Conservation (phyloP, 106 monocot genomes). For the Platanthera zijinensis region DNA sequence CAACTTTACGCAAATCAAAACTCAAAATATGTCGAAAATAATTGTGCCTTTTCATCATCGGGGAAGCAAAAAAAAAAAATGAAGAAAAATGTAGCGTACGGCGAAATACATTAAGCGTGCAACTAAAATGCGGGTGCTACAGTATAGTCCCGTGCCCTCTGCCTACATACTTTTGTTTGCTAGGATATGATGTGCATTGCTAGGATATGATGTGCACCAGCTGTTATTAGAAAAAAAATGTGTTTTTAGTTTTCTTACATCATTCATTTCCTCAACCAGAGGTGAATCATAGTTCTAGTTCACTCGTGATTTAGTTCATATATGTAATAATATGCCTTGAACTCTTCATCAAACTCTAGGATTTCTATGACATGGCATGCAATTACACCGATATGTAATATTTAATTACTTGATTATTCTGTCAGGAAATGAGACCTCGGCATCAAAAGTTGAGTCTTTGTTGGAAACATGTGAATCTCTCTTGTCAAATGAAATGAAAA, state of each 20-base stretch:
- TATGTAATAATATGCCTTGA: background rate
- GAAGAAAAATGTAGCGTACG: too few species aligned
- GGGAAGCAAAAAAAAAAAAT: too few species aligned
- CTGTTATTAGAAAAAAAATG: too few species aligned
- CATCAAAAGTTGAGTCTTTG: background rate
- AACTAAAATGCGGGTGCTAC: too few species aligned
- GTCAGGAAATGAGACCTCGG: background rate
- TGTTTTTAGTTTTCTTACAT: background rate
- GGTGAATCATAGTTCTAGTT: background rate
- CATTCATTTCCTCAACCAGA: background rate
- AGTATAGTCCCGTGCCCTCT: too few species aligned
- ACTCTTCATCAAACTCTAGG: background rate
- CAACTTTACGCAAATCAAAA: too few species aligned
- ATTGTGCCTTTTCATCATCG: too few species aligned
- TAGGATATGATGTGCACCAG: too few species aligned
- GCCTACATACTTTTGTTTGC: too few species aligned
- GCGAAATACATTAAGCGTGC: too few species aligned
- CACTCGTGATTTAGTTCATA: background rate
- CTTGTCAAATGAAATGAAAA: slow-evolving; percentile 1
- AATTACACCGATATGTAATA: background rate
- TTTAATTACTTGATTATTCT: background rate
- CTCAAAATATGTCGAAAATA: too few species aligned
- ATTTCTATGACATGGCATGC: background rate
- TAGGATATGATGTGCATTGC: too few species aligned
- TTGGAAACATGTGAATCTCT: background rate